phyloP scores from a whole-genome alignment of 768 basidiomycete genomes.

The Suillus clintonianus region DNA sequence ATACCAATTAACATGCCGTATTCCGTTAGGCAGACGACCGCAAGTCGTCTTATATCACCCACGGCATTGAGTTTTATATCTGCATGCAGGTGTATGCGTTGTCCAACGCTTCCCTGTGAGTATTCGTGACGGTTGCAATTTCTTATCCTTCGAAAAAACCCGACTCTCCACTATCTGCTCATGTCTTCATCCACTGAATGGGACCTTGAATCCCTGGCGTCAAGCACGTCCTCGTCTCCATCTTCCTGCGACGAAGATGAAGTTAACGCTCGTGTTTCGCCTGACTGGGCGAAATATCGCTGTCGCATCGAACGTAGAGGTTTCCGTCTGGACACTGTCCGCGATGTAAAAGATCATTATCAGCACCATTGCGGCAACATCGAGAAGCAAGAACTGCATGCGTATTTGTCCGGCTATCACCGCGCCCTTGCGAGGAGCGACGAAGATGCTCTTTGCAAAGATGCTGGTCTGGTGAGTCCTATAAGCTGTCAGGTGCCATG shows the following conservation, averaged over 20 bases:
- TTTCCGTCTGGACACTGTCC: conserved; percentile 66
- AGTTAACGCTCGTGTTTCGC: conserved; percentile 57
- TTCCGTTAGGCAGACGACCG: neutral
- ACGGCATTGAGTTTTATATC: neutral
- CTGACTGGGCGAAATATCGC: conserved; percentile 63
- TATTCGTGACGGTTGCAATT: conserved; percentile 15
- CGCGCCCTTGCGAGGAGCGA: conserved; percentile 37
- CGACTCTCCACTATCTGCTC: conserved; percentile 50
- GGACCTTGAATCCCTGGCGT: conserved; percentile 29
- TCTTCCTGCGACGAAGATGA: conserved; percentile 55
- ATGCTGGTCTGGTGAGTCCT: conserved; percentile 65
- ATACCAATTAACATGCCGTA: neutral
- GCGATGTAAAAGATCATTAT: conserved; percentile 66
- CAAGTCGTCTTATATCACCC: neutral
- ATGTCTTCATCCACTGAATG: conserved; percentile 69
- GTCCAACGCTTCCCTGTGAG: neutral
- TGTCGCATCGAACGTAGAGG: conserved; percentile 49
- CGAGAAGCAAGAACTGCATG: conserved; percentile 15
- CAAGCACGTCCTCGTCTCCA: conserved; percentile 47
- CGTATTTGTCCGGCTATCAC: conserved; percentile 34
- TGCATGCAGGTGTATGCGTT: neutral
- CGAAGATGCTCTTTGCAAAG: conserved; percentile 67
- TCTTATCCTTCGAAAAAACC: neutral
- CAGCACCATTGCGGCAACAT: conserved; percentile 26
- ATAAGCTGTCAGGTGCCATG: neutral